Evolutionary conservation across 176 grass and related monocot genomes (phyloP).

Genomic region (Echinochloa phyllopogon): DNA sequence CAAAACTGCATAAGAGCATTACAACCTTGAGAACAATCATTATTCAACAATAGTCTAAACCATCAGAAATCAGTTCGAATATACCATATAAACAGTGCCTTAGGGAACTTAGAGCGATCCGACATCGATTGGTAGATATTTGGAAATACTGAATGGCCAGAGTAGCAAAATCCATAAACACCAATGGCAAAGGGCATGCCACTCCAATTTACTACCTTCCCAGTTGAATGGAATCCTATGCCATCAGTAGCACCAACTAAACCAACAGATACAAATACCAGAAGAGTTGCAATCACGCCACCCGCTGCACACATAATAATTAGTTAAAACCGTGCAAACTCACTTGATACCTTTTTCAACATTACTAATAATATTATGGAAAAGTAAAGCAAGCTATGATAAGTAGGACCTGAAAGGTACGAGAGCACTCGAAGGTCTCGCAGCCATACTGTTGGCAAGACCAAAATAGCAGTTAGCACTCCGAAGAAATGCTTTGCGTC

Average conservation of each 20-base stretch:
- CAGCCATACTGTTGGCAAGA: conserved; percentile 90
- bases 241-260: conserved; percentile 61
- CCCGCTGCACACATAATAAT: conserved; percentile 55
- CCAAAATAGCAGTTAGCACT: conserved; percentile 72
- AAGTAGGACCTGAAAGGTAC: conserved; percentile 76
- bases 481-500: conserved; percentile 82
- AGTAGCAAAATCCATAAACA: conserved; percentile 92
- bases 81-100: conserved; percentile 81
- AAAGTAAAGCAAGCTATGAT: conserved; percentile 21
- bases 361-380: not conserved
- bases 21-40: conserved; percentile 37
- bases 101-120: conserved; percentile 84
- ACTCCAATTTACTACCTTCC: conserved; percentile 67
- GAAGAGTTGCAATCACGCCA: conserved; percentile 72
- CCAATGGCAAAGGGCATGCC: conserved; percentile 90
- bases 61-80: not conserved
- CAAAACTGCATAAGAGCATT: conserved; percentile 64
- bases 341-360: conserved; percentile 7
- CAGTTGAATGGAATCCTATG: conserved; percentile 75
- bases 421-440: conserved; percentile 85
- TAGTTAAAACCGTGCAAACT: not conserved
- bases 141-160: conserved; percentile 88
- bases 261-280: conserved; percentile 71
- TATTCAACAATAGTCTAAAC: not conserved
- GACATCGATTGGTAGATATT: conserved; percentile 99